phyloP scores from a whole-genome alignment of 2,329 filamentous ascomycete species.

The Trichoderma atroviride region DNA sequence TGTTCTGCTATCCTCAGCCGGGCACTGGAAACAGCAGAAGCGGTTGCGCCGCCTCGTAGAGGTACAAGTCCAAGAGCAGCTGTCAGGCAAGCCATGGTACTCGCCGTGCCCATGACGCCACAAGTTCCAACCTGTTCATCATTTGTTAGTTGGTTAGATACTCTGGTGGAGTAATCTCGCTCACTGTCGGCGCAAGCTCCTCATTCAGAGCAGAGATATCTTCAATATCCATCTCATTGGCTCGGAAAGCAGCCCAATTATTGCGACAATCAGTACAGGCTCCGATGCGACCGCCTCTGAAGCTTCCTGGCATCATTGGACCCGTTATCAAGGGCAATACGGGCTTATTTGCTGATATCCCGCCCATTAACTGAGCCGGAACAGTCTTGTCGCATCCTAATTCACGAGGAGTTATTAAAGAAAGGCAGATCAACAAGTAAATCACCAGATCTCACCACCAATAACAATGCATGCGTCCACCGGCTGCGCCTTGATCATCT shows the following conservation, averaged over 20 bases:
- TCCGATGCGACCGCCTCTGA: constrained; percentile 65
- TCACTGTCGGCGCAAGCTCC: constrained; percentile 69
- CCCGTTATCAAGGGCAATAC: constrained; percentile 70
- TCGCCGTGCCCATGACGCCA: constrained; percentile 90
- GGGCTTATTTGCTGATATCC: constrained; percentile 73
- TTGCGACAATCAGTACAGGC: constrained; percentile 76
- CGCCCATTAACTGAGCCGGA: constrained; percentile 75
- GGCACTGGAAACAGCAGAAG: constrained; percentile 74
- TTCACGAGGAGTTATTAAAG: background rate
- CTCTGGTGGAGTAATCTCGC: constrained; percentile 29
- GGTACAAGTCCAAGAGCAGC: constrained; percentile 82
- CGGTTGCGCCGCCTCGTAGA: constrained; percentile 70
- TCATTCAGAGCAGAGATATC: constrained; percentile 72
- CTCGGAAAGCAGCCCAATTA: constrained; percentile 71
- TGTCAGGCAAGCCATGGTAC: constrained; percentile 84
- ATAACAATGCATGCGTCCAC: constrained; percentile 69
- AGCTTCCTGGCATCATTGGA: constrained; percentile 74
- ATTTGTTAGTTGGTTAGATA: background rate
- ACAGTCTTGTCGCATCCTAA: constrained; percentile 74
- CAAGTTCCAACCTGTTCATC: constrained; percentile 67
- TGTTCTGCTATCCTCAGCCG: constrained; percentile 81
- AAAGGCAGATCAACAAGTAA: background rate
- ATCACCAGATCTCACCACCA: constrained; percentile 54
- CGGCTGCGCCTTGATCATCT: constrained; percentile 74
- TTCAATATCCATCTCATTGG: constrained; percentile 68